These are phyloP conservation scores for Candida freyschussii DNA, from an alignment of 1,139 yeast genomes.

Conservation along the genomic window DNA sequence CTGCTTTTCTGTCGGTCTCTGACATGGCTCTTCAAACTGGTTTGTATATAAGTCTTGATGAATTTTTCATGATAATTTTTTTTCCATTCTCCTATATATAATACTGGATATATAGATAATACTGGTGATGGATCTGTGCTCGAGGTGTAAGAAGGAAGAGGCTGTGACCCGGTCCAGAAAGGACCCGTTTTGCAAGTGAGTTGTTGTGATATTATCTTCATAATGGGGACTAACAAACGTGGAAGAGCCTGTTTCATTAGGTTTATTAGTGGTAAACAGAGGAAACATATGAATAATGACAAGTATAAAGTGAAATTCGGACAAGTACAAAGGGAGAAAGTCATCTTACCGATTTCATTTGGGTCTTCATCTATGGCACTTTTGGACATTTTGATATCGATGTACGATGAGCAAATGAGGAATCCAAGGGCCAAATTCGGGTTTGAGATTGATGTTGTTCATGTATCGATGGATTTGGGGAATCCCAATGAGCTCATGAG, in stretches of 20 bases:
- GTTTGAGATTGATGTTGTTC: slow-evolving; percentile 52
- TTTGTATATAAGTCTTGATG: too few relatives aligned
- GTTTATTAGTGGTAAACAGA: slow-evolving; percentile 72
- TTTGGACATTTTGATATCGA: slow-evolving; percentile 58
- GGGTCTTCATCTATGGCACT: slow-evolving; percentile 65
- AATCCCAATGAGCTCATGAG: slow-evolving; percentile 14
- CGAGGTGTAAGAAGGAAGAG: slow-evolving; percentile 47
- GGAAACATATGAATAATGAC: slow-evolving; percentile 69
- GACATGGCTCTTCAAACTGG: slow-evolving; percentile 8
- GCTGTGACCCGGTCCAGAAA: slow-evolving; percentile 58
- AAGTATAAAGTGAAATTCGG: slow-evolving; percentile 60
- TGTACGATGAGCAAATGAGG: slow-evolving; percentile 54
- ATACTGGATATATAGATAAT: neutral
- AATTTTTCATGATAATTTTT: too few relatives aligned
- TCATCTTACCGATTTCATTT: slow-evolving; percentile 59
- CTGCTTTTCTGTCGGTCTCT: slow-evolving; percentile 10
- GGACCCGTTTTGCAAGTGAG: slow-evolving; percentile 56
- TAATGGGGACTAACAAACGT: neutral
- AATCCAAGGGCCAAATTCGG: slow-evolving; percentile 67
- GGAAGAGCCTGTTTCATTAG: slow-evolving; percentile 51
- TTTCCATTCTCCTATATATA: neutral
- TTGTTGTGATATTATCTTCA: slow-evolving; percentile 8
- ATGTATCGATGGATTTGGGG: slow-evolving; percentile 23
- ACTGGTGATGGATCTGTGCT: slow-evolving; percentile 24
- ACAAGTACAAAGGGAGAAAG: slow-evolving; percentile 28